Evolutionary conservation across 352 stramenopile genomes (phyloP).

Genomic region (Blastocystis sp.): DNA sequence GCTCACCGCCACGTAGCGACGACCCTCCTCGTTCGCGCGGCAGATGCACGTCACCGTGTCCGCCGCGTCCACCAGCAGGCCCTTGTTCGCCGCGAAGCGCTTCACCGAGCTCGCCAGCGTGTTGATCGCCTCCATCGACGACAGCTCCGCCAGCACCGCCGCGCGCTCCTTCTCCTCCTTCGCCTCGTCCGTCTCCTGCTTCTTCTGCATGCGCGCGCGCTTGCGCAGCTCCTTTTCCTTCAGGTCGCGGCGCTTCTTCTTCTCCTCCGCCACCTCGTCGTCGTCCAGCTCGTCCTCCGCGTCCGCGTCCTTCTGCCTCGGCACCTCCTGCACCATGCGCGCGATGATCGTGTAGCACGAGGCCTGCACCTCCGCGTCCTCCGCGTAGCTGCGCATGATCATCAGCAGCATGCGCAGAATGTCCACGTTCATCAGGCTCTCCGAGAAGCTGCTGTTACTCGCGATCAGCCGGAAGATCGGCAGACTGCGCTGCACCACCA

Average conservation of each 20-base stretch:
- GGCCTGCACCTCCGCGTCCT: constrained; percentile 41
- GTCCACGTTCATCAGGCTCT: constrained; percentile 52
- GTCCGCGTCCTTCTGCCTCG: constrained; percentile 38
- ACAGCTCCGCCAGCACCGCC: constrained; percentile 55
- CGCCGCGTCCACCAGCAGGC: constrained; percentile 3
- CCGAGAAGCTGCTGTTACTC: constrained; percentile 31
- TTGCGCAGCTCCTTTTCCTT: constrained; percentile 35
- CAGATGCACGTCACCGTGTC: constrained; percentile 39
- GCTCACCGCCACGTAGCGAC: constrained; percentile 52
- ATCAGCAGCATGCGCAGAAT: constrained; percentile 66
- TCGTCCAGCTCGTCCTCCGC: constrained; percentile 61
- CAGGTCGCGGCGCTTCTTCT: constrained; percentile 41
- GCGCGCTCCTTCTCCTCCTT: constrained; percentile 24
- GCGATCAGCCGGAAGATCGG: constrained; percentile 53
- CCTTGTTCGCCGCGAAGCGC: constrained; percentile 4
- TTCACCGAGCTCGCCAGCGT: constrained; percentile 40
- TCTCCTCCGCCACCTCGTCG: constrained; percentile 61
- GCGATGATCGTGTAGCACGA: constrained; percentile 62
- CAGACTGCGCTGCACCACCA: constrained; percentile 42
- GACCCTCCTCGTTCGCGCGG: constrained; percentile 29
- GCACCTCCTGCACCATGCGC: constrained; percentile 22
- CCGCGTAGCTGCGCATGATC: constrained; percentile 48
- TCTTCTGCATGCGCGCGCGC: neutral
- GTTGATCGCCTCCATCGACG: constrained; percentile 47
- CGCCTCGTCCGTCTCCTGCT: neutral